Conservation (phyloP, 2,329 filamentous ascomycete genomes). For the Fusarium acutatum region DNA sequence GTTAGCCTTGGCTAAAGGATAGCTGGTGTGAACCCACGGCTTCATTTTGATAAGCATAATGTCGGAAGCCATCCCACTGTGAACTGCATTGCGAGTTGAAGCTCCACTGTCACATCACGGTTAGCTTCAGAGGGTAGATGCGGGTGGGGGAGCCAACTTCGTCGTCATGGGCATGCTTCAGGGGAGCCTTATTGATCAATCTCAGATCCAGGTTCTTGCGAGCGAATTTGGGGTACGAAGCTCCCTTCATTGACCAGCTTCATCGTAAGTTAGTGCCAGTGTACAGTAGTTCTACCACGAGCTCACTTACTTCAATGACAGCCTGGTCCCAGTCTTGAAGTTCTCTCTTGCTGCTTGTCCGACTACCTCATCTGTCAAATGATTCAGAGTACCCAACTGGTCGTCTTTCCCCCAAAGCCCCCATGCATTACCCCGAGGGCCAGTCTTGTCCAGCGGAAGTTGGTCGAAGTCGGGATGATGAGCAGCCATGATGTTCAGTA, state of each 20-base stretch:
- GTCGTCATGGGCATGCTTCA: constrained; percentile 40
- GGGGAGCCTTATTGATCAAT: constrained; percentile 35
- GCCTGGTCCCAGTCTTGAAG: neutral
- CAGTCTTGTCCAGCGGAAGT: constrained; percentile 11
- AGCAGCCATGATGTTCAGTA: neutral
- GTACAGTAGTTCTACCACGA: accelerated
- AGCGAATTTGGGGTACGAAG: constrained; percentile 33
- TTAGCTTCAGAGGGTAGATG: neutral
- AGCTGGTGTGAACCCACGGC: neutral
- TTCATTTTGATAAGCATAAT: constrained; percentile 39
- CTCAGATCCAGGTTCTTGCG: constrained; percentile 26
- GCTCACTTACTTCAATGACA: constrained; percentile 7
- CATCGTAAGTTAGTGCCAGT: neutral
- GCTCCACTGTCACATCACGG: neutral
- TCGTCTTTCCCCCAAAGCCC: constrained; percentile 5
- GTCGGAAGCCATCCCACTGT: constrained; percentile 37
- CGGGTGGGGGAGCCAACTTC: neutral
- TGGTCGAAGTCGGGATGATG: neutral
- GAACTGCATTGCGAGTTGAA: constrained; percentile 37
- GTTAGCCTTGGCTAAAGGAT: neutral
- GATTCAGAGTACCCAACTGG: constrained; percentile 8
- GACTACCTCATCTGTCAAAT: neutral
- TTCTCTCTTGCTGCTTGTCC: constrained; percentile 4
- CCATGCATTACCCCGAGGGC: constrained; percentile 10
- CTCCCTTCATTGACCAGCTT: constrained; percentile 27